Percentiles rank a stretch among this genome's conserved stretches.
These are phyloP conservation scores for Juglanconis sp. DNA, from an alignment of 2,329 filamentous ascomycete genomes.

Conservation along the genomic window DNA sequence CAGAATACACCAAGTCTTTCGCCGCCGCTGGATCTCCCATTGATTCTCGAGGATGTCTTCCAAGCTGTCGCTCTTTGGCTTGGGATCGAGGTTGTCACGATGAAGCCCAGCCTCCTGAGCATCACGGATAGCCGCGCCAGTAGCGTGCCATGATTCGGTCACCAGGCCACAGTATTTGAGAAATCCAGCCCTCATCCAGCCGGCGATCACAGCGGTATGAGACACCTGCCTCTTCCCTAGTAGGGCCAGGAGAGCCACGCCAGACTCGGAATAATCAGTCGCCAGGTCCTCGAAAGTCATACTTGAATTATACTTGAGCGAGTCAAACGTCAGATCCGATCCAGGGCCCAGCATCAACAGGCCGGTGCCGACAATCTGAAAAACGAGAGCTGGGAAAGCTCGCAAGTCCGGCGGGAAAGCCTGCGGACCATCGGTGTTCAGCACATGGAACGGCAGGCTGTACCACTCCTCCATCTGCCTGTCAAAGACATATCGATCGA, in stretches of 20 bases:
- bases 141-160: constrained; percentile 50
- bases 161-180: constrained; percentile 59
- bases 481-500: constrained; percentile 53
- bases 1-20: constrained; percentile 55
- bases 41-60: constrained; percentile 53
- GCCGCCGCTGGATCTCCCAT: constrained; percentile 55
- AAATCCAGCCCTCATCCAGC: constrained; percentile 54
- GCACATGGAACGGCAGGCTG: constrained; percentile 47
- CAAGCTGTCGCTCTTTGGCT: constrained; percentile 41
- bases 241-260: constrained; percentile 49
- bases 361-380: constrained; percentile 55
- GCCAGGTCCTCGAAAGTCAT: constrained; percentile 62
- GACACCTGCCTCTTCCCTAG: constrained; percentile 57
- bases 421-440: constrained; percentile 48
- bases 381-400: constrained; percentile 57
- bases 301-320: constrained; percentile 55
- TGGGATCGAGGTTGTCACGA: constrained; percentile 49
- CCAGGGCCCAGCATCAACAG: constrained; percentile 50
- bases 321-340: constrained; percentile 47
- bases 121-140: constrained; percentile 56
- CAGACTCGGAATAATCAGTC: constrained; percentile 58
- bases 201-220: constrained; percentile 54
- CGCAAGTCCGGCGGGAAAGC: constrained; percentile 49
- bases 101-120: constrained; percentile 62
- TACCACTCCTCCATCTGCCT: constrained; percentile 54